Percentiles rank a stretch among this genome's conserved stretches.
Conservation (phyloP, 2,329 filamentous ascomycete species). For the Lachnellula subtilissima region DNA sequence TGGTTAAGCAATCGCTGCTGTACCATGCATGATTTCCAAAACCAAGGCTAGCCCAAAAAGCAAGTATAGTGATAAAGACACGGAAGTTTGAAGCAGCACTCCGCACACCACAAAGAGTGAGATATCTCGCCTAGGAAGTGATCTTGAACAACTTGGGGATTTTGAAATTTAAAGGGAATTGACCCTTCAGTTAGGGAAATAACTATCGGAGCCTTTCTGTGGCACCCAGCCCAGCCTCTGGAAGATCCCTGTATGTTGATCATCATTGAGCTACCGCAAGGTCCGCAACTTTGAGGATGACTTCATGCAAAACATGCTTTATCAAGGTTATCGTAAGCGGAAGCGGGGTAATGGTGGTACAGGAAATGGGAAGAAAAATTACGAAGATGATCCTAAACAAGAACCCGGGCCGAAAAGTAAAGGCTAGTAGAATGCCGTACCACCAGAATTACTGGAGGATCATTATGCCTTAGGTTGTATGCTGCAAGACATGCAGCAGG, state of each 20-base stretch:
- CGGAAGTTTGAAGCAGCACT: too few relatives aligned
- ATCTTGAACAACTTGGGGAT: not conserved
- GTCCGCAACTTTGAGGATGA: not conserved
- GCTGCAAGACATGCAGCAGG: not conserved
- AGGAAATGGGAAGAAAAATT: not conserved
- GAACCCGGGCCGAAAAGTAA: not conserved
- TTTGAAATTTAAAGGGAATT: not conserved
- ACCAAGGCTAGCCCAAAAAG: not conserved
- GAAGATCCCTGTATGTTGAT: not conserved
- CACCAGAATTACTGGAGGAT: too few relatives aligned
- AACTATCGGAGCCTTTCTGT: not conserved
- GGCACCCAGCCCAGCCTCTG: not conserved
- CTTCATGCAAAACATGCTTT: not conserved
- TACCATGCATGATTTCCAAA: not conserved
- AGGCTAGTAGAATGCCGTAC: not conserved
- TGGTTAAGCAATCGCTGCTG: not conserved
- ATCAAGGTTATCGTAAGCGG: not conserved
- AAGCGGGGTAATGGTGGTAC: not conserved
- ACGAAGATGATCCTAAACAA: not conserved
- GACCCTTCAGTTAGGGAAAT: not conserved
- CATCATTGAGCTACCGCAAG: not conserved
- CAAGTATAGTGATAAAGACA: not conserved
- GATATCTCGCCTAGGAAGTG: too few relatives aligned
- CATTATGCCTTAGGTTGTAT: not conserved
- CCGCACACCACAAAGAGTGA: too few relatives aligned